Evolutionary conservation across 352 stramenopile species (phyloP), one percentile per base, ranked within the genome.

Genomic region (Phytophthora citricola): DNA sequence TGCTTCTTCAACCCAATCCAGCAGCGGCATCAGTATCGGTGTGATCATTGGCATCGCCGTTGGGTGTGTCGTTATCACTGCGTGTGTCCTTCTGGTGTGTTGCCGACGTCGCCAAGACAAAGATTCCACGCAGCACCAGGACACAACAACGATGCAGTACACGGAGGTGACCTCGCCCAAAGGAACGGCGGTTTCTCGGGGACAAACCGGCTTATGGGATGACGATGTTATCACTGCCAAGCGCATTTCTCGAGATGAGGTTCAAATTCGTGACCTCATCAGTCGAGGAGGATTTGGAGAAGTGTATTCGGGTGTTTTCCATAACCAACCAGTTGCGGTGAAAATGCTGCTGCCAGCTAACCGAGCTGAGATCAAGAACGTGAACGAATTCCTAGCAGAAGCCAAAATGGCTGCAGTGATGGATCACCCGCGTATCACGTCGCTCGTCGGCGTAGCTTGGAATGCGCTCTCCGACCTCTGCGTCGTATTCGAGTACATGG

Each of bases 401-500:
- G 61, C 69, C 14, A 73, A 70, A 31, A 43, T 84, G 20, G 50
- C 58, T 60, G 48, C 57, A 8, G 43, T 26, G 20, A 58, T 84
- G 8, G 52, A 79, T 11, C 70, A 78, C 43, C 39, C 50, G 11
- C 49, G 58, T 27, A 71, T 84, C 38, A 60, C 72, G 1, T 48
- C 32, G 2, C 79, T 79, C 17, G 36, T 81, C 5, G 69, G 66
- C 12, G 73, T 82, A 7, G 54, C 56, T 6, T 85, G 76, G 76
- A 59, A 80, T 14, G 48, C 60, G 15, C 67, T 80, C 17, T 49
- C 52, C 7, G 73, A 85, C 4, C 54, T 82, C 2, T 66, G 63
- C 12, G 67, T 82, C 17, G 43, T 85, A 4, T 71, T 71, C 17
- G 73, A 85, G 56, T 80, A 59, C 63, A 71, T 85, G 66, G 53